These are phyloP conservation scores for Chalciporus chontae DNA, from an alignment of 768 basidiomycete species.

Conservation along the genomic window DNA sequence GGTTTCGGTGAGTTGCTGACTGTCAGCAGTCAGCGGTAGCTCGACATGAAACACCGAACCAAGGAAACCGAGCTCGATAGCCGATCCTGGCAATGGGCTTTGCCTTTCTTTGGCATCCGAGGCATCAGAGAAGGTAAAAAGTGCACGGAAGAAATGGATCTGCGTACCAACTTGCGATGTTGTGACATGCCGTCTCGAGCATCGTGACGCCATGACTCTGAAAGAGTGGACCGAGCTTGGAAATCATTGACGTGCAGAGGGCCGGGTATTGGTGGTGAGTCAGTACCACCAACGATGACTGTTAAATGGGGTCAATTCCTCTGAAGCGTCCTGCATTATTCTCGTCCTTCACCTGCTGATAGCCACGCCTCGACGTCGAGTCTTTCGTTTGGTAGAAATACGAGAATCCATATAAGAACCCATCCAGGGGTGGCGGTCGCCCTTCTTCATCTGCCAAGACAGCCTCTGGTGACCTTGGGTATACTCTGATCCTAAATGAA, in stretches of 20 bases:
- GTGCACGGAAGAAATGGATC: background rate
- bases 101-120: conserved; percentile 60
- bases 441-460: conserved; percentile 22
- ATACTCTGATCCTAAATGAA: conserved; percentile 79
- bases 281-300: conserved; percentile 65
- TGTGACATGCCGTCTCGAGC: conserved; percentile 83
- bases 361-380: conserved; percentile 66
- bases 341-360: conserved; percentile 57
- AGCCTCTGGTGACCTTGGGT: conserved; percentile 24
- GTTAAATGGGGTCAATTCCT: conserved; percentile 2
- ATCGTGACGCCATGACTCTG: conserved; percentile 72
- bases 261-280: conserved; percentile 79
- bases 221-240: conserved; percentile 71
- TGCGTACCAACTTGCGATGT: conserved; percentile 78
- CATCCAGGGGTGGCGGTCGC: conserved; percentile 47
- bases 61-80: conserved; percentile 79
- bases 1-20: conserved; percentile 66
- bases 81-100: conserved; percentile 62
- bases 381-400: conserved; percentile 74
- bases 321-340: background rate
- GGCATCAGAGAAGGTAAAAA: conserved; percentile 7
- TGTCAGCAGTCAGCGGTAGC: conserved; percentile 64
- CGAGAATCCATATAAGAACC: conserved; percentile 74
- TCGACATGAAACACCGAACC: conserved; percentile 72
- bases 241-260: conserved; percentile 67